A percentile compares a stretch with the other conserved stretches of the same genome.
Evolutionary conservation across 768 basidiomycete genomes (phyloP).

Genomic region (Termitomyces sp.): DNA sequence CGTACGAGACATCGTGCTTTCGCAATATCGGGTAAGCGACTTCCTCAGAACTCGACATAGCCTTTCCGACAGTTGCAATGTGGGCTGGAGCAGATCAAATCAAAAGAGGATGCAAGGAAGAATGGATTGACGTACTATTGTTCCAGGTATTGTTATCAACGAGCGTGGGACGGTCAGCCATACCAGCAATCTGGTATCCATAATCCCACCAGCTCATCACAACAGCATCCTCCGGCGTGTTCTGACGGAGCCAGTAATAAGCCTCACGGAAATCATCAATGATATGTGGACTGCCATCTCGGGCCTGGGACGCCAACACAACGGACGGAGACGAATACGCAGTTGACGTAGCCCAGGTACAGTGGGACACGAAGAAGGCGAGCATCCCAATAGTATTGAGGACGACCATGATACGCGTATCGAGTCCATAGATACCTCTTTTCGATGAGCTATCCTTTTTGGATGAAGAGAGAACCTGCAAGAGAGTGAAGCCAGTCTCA

Average conservation of each 20-base stretch:
- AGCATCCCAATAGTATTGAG: conserved; percentile 74
- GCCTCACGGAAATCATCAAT: conserved; percentile 99
- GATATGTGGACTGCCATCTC: conserved; percentile 87
- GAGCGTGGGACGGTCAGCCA: conserved; percentile 93
- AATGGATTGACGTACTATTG: conserved; percentile 66
- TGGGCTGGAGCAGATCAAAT: conserved; percentile 51
- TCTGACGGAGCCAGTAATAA: conserved; percentile 97
- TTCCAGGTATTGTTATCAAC: conserved; percentile 99
- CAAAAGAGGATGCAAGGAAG: background rate
- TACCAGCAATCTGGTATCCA: conserved; percentile 98
- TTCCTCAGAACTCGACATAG: conserved; percentile 93
- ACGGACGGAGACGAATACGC: conserved; percentile 99
- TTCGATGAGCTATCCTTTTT: conserved; percentile 29
- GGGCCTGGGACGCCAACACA: conserved; percentile 73
- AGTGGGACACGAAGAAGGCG: conserved; percentile 89
- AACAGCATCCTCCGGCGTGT: conserved; percentile 87
- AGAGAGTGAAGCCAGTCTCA: conserved; percentile 24
- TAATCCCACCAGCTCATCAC: conserved; percentile 99
- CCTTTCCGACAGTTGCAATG: conserved; percentile 98
- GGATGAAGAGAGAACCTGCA: conserved; percentile 34
- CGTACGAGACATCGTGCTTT: conserved; percentile 96
- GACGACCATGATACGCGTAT: conserved; percentile 74
- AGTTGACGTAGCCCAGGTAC: conserved; percentile 91
- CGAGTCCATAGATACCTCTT: conserved; percentile 78
- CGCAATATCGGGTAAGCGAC: conserved; percentile 95